These are phyloP conservation scores for Aphanomyces astaci DNA, from an alignment of 352 stramenopile species.

Conservation along the genomic window DNA sequence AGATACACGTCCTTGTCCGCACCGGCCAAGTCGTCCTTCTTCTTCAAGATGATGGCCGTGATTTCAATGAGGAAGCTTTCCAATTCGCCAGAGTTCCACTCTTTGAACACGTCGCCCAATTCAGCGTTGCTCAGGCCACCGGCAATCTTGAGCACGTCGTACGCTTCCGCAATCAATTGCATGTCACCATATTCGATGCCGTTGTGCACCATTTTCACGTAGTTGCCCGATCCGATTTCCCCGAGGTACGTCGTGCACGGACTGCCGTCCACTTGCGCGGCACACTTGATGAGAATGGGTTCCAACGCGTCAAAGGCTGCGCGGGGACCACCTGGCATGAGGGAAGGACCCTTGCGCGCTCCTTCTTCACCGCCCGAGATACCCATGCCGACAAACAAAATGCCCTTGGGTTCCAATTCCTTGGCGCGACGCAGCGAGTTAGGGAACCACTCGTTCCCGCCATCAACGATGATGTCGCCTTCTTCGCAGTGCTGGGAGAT, in stretches of 20 bases:
- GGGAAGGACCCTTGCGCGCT: constrained; percentile 94
- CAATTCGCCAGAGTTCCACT: constrained; percentile 97
- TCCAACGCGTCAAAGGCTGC: constrained; percentile 95
- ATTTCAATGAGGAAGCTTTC: constrained; percentile 99
- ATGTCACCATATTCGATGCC: constrained; percentile 99
- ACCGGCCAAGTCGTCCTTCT: constrained; percentile 92
- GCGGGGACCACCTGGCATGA: constrained; percentile 97
- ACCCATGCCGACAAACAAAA: constrained; percentile 98
- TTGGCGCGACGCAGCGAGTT: constrained; percentile 92
- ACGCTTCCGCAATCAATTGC: constrained; percentile 98
- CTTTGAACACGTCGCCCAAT: constrained; percentile 88
- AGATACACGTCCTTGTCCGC: constrained; percentile 64
- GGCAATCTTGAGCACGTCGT: constrained; percentile 94
- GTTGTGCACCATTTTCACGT: constrained; percentile 99
- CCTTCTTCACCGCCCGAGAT: constrained; percentile 98
- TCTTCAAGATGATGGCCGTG: constrained; percentile 94
- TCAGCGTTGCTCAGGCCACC: constrained; percentile 88
- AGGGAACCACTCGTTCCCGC: constrained; percentile 99
- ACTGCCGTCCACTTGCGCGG: constrained; percentile 91
- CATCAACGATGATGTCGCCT: constrained; percentile 98
- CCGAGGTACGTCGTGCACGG: constrained; percentile 97
- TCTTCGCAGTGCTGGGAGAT: constrained; percentile 84
- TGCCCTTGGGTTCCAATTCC: constrained; percentile 91
- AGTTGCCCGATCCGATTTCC: constrained; percentile 95
- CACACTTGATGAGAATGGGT: constrained; percentile 96